A percentile compares a stretch with the other conserved stretches of the same genome.
These are phyloP conservation scores for Peronospora tabacina DNA, from an alignment of 352 stramenopile species.

Conservation along the genomic window DNA sequence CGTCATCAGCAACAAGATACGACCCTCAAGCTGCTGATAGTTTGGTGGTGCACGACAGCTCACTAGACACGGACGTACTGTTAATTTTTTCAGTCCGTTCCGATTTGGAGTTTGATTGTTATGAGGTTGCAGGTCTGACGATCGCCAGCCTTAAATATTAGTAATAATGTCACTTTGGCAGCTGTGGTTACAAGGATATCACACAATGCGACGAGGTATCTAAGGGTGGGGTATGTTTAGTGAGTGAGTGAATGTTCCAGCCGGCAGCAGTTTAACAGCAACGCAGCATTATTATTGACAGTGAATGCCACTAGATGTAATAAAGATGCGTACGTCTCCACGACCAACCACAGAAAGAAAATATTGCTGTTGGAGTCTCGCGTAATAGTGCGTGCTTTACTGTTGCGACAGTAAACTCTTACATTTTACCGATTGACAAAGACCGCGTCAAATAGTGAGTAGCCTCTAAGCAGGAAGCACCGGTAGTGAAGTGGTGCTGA, in stretches of 20 bases:
- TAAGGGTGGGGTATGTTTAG: slow-evolving; percentile 5
- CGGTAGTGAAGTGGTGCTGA: neutral
- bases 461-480: slow-evolving; percentile 1
- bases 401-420: neutral
- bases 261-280: slow-evolving; percentile 3
- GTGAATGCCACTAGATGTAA: neutral
- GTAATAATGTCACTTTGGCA: slow-evolving; percentile 1
- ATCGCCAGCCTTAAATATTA: neutral
- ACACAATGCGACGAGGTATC: neutral
- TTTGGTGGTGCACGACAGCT: slow-evolving; percentile 19
- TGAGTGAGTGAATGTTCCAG: neutral
- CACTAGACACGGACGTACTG: slow-evolving; percentile 12
- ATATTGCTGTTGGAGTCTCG: neutral
- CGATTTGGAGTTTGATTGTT: neutral
- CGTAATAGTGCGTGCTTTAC: slow-evolving; percentile 1
- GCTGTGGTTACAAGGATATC: slow-evolving; percentile 2
- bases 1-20: slow-evolving; percentile 6
- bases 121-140: neutral
- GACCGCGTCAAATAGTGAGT: slow-evolving; percentile 6
- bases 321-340: neutral
- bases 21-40: slow-evolving; percentile 14
- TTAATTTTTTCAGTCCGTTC: neutral
- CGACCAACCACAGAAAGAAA: neutral
- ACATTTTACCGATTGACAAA: slow-evolving; percentile 5
- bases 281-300: slow-evolving; percentile 14